phyloP scores from a whole-genome alignment of 1,284 basidiomycete genomes.

The Trichosporon sp. region DNA sequence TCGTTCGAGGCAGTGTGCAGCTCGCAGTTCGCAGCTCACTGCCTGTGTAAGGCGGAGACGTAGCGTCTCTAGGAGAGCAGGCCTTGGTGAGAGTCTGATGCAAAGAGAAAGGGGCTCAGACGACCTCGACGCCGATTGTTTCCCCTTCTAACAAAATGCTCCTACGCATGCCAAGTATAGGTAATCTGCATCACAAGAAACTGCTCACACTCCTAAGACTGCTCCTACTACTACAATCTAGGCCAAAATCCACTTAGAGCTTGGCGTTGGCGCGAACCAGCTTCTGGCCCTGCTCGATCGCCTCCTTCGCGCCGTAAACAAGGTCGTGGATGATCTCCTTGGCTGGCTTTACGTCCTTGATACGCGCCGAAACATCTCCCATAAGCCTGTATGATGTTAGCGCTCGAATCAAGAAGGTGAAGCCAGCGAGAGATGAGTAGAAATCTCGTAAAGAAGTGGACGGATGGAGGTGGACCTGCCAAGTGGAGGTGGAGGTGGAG shows the following conservation, averaged over 20 bases:
- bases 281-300: slow-evolving; percentile 26
- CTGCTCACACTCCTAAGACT: too few species aligned
- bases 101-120: too few species aligned
- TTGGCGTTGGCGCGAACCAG: not conserved
- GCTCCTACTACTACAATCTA: not conserved
- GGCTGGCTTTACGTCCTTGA: slow-evolving; percentile 70
- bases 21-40: too few species aligned
- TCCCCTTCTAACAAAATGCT: too few species aligned
- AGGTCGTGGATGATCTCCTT: slow-evolving; percentile 74
- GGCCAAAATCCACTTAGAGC: not conserved
- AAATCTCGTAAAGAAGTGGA: not conserved
- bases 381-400: slow-evolving; percentile 55
- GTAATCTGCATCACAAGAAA: not conserved
- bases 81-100: too few species aligned
- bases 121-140: too few species aligned
- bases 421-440: not conserved
- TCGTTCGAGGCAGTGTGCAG: too few species aligned
- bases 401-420: not conserved
- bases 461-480: not conserved
- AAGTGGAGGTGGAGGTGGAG: not conserved
- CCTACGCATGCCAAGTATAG: not conserved
- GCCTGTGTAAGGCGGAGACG: too few species aligned
- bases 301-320: slow-evolving; percentile 44
- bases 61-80: too few species aligned
- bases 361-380: slow-evolving; percentile 68